Base-by-base conservation (phyloP, 225 moss, liverwort and hornwort species). In the Marchantia paleacea region DNA sequence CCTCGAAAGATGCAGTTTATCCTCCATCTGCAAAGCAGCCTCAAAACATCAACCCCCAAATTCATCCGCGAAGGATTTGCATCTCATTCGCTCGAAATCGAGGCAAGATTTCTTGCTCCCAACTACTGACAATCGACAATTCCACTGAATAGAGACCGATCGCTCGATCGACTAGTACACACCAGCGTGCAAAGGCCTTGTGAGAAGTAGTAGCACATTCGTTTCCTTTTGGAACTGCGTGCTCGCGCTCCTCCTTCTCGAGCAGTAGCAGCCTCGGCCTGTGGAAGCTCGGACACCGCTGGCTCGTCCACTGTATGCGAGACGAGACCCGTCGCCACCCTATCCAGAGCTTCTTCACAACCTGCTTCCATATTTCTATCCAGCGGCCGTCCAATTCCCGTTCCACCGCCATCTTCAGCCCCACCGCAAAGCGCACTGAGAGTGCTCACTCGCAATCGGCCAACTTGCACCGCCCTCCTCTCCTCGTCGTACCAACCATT, bases 101-200 rank as follows among this genome's bases (percentile, higher is more conserved):
- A 39, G 39, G 5, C 2, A 39, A 2, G 39, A 39, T 39, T 39
- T 39, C 39, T 39, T 5, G 39, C 39, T 39, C 39, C 39, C 39
- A 5, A 39, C 5, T 39, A 39, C 39, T 39, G 39, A 39, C 39
- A 39, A 39, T 39, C 39, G 39, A 39, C 39, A 39, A 39, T 2
- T 39, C 5, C 58, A 58, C 20, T 18, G 18, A 16, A 58, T 16
- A 14, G 20, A 14, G 18, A 58, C 13, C 18, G 58, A 4, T 9
- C 20, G 5, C 7, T 14, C 5, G 55, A 58, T 58, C 5, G 6
- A 48, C 52, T 81, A 63, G 82, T 84, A 63, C 75, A 47, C 86
- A 99, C 95, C 91, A 91, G 75, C 9, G 90, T 92, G 75, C 91
- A 99, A n/a, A 99, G 83, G 15, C 99, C 94, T 82, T 95, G 99